Evolutionary conservation across 2,329 filamentous ascomycete genomes (phyloP).

Genomic region (Botrytis aclada): DNA sequence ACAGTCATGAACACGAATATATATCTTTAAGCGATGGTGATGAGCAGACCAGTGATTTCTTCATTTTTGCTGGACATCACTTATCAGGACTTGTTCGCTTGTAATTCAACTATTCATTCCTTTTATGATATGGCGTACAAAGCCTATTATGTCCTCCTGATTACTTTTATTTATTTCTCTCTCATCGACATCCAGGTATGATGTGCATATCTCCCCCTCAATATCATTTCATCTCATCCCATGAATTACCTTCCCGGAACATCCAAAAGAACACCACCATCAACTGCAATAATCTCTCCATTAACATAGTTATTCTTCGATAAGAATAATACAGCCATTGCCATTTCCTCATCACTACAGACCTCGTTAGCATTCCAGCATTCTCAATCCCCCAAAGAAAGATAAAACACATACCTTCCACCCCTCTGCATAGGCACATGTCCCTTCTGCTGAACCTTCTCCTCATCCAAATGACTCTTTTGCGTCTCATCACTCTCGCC

Average conservation of each 20-base stretch:
- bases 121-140: neutral
- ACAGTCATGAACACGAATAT: neutral
- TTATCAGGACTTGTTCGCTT: neutral
- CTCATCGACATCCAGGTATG: too few species aligned
- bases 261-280: slow-evolving; percentile 47
- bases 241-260: slow-evolving; percentile 35
- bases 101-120: neutral
- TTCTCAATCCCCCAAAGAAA: neutral
- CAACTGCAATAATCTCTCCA: slow-evolving; percentile 44
- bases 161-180: neutral
- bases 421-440: slow-evolving; percentile 49
- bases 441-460: slow-evolving; percentile 50
- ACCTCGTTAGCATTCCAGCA: neutral
- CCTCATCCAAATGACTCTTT: slow-evolving; percentile 47
- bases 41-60: too few species aligned
- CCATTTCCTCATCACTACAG: slow-evolving; percentile 48
- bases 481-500: slow-evolving; percentile 46
- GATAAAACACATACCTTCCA: slow-evolving; percentile 36
- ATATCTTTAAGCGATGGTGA: too few species aligned
- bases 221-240: neutral
- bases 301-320: slow-evolving; percentile 43
- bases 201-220: neutral
- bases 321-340: slow-evolving; percentile 52
- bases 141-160: neutral
- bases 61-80: neutral